A percentile compares a stretch with the other conserved stretches of the same genome.
Evolutionary conservation across 2,329 filamentous ascomycete genomes (phyloP).

Genomic region (Raffaelea ambrosiae): DNA sequence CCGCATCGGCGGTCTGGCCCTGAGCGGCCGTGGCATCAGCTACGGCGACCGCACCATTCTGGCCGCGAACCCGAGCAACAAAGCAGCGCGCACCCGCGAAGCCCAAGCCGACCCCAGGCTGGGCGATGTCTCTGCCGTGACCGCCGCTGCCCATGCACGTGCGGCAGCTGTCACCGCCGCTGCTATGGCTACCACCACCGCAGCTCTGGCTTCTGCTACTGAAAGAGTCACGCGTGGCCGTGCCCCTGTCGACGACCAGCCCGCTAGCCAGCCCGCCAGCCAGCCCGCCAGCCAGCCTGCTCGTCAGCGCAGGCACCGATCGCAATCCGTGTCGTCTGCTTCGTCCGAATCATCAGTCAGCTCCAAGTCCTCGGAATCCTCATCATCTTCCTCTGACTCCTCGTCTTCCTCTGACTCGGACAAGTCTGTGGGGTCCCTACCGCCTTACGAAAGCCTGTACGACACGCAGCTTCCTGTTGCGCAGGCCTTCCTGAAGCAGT

Average conservation of each 20-base stretch:
- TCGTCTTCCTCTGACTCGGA: conserved; percentile 25
- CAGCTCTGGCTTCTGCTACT: not conserved
- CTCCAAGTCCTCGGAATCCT: conserved; percentile 3
- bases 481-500: conserved; percentile 33
- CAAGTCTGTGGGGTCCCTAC: conserved; percentile 43
- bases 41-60: conserved; percentile 17
- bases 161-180: not conserved
- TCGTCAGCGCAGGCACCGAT: not conserved
- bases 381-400: conserved; percentile 19
- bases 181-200: not conserved
- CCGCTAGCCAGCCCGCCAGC: no score
- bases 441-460: conserved; percentile 41
- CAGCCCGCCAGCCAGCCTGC: no score
- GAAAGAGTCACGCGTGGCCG: not conserved
- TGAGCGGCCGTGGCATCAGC: conserved; percentile 25
- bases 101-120: not conserved
- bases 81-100: not conserved
- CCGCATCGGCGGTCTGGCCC: conserved; percentile 34
- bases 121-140: not conserved
- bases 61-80: not conserved
- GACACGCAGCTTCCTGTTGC: conserved; percentile 40
- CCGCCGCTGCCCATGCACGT: not conserved
- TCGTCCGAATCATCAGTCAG: not conserved
- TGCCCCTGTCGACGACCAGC: not conserved
- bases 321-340: not conserved